A percentile compares a stretch with the other conserved stretches of the same genome.
These are phyloP conservation scores for Orbilia brochopaga DNA, from an alignment of 2,329 filamentous ascomycete genomes.

Conservation along the genomic window DNA sequence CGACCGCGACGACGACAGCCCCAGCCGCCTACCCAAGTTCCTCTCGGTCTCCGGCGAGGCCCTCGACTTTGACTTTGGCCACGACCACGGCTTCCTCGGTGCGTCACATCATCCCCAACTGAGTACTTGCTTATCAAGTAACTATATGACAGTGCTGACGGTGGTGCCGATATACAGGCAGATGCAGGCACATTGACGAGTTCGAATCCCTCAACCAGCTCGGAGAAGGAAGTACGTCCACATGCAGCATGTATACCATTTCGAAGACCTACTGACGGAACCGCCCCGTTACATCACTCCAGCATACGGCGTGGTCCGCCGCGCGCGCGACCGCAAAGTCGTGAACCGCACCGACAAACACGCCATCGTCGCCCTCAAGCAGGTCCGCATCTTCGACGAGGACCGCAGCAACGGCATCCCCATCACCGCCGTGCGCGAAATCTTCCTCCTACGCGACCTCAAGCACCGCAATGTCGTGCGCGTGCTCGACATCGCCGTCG, in stretches of 20 bases:
- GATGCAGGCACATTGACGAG: constrained; percentile 56
- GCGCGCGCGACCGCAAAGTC: constrained; percentile 55
- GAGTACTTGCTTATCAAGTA: no score
- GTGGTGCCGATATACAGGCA: constrained; percentile 52
- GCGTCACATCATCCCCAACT: constrained; percentile 8
- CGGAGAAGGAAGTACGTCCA: constrained; percentile 58
- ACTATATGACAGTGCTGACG: no score
- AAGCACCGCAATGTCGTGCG: constrained; percentile 57
- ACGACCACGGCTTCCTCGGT: constrained; percentile 37
- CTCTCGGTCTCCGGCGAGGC: constrained; percentile 44
- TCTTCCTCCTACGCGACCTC: constrained; percentile 57
- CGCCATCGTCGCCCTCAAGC: constrained; percentile 57
- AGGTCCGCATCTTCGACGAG: constrained; percentile 56
- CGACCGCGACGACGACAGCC: constrained; percentile 36
- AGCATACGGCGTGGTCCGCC: constrained; percentile 58
- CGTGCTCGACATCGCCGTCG: constrained; percentile 57
- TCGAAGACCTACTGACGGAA: background rate
- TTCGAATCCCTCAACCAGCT: constrained; percentile 57
- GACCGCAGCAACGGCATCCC: constrained; percentile 57
- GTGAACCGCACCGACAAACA: constrained; percentile 50
- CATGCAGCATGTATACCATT: constrained; percentile 29
- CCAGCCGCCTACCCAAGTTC: constrained; percentile 40
- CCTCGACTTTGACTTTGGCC: constrained; percentile 37
- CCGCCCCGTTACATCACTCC: background rate
- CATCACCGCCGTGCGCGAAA: constrained; percentile 58